A percentile compares a stretch with the other conserved stretches of the same genome.
These are phyloP conservation scores for Podospora anserina DNA, from an alignment of 495 filamentous ascomycete genomes.

Conservation along the genomic window DNA sequence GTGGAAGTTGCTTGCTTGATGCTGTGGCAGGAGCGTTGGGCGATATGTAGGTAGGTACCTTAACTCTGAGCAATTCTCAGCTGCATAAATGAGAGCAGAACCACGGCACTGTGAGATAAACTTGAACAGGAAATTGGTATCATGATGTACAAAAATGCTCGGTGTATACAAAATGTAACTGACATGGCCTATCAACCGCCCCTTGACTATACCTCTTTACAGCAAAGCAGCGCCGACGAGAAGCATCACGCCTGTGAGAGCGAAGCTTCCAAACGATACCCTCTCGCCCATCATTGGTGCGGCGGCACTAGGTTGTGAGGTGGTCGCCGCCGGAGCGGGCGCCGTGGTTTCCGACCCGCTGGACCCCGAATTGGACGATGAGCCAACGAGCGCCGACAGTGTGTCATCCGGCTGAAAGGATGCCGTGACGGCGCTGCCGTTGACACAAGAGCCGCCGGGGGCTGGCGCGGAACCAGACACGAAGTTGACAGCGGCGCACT, in stretches of 20 bases:
- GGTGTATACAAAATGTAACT: not conserved
- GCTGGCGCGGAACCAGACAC: constrained; percentile 37
- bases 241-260: not conserved
- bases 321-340: constrained; percentile 18
- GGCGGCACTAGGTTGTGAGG: constrained; percentile 18
- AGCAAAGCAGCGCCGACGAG: constrained; percentile 20
- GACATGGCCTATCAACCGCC: not conserved
- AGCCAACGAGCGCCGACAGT: constrained; percentile 32
- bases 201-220: not conserved
- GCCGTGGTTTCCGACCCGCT: not conserved
- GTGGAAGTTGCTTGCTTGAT: too few relatives aligned
- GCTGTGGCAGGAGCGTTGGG: not conserved
- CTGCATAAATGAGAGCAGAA: too few relatives aligned
- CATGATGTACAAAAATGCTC: not conserved
- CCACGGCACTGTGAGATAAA: not conserved
- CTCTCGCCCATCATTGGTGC: constrained; percentile 12
- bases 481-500: constrained; percentile 54
- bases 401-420: constrained; percentile 34
- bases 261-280: constrained; percentile 9
- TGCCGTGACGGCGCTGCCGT: constrained; percentile 39
- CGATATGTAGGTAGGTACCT: too few relatives aligned
- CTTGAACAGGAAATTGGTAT: not conserved
- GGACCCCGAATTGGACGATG: constrained; percentile 8
- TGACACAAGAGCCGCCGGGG: constrained; percentile 36
- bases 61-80: too few relatives aligned